phyloP scores from a whole-genome alignment of 108 stramenopile species.

The Fistulifera pelliculosa region DNA sequence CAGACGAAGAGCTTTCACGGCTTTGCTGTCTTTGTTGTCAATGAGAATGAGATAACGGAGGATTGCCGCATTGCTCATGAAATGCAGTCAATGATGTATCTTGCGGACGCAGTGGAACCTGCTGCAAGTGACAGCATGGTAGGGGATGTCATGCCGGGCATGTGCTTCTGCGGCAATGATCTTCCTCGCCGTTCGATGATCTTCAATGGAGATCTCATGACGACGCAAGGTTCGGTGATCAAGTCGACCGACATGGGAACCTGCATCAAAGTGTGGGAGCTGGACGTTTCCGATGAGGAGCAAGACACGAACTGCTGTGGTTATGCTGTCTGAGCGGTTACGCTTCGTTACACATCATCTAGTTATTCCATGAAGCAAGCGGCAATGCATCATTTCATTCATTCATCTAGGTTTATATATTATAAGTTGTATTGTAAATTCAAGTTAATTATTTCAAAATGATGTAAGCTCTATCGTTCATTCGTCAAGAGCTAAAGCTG shows the following conservation, averaged over 20 bases:
- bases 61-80: conserved; percentile 27
- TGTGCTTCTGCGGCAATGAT: conserved; percentile 15
- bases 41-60: conserved; percentile 14
- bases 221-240: conserved; percentile 24
- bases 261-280: conserved; percentile 5
- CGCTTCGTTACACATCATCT: too few relatives aligned
- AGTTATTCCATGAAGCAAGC: too few relatives aligned
- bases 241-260: conserved; percentile 28
- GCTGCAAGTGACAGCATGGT: neutral
- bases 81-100: neutral
- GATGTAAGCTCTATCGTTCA: too few relatives aligned
- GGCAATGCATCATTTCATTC: too few relatives aligned
- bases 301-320: conserved; percentile 6
- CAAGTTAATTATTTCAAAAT: too few relatives aligned
- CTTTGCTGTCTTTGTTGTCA: conserved; percentile 35
- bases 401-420: too few relatives aligned
- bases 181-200: conserved; percentile 35
- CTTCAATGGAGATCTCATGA: conserved; percentile 37
- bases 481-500: too few relatives aligned
- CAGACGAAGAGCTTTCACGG: conserved; percentile 28
- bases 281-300: neutral
- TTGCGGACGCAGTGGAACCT: neutral
- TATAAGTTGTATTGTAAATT: too few relatives aligned
- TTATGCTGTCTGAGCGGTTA: neutral
- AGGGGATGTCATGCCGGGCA: neutral